Evolutionary conservation across 1,284 basidiomycete genomes (phyloP), one percentile per base, ranked within the genome.

Genomic region (Ceratobasidium sp.): DNA sequence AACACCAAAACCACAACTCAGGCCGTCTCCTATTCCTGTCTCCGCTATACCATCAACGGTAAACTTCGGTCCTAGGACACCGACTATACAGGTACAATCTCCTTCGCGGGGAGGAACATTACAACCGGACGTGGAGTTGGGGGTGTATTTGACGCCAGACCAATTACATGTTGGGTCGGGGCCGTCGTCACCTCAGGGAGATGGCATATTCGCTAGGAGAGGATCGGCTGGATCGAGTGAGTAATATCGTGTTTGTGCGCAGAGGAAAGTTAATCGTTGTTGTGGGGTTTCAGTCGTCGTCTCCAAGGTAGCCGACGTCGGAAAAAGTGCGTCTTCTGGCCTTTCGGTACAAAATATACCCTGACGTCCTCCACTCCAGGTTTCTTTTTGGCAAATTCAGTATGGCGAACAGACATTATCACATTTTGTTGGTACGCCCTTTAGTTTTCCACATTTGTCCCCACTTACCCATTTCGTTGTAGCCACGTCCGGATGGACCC

Each of bases 381-480:
- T 24, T 47, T 71, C 44, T 71, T 59, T 31, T 27, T 59, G 24
- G 54, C 29, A 15, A 27, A 45, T 6, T 50, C 67, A 17, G n/a
- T n/a, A 8, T 71, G 67, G 67, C 41, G 29, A 11, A 71, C 67
- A 29, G 67, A 71, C 19, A 71, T 71, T n/a, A 15, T 71, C 54
- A 71, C 67, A 29, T 71, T 71, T 60, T 71, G 67, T 54, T 59
- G 67, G 41, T 50, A 59, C 22, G 41, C n/a, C 45, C 41, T 44
- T 19, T 7, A 27, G 8, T 27, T 3, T 48, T 9, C 8, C 6
- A 19, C 41, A 19, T 33, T 31, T 11, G 11, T 27, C 22, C 29
- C 33, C 19, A 59, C 8, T n/a, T 14, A 31, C 17, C 14, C 51
- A 3, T 2, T 22, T 22, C 41, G 4, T 9, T n/a, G 9, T 29